Evolutionary conservation across 495 filamentous ascomycete genomes (phyloP).

Genomic region (Trypethelium eluteriae): DNA sequence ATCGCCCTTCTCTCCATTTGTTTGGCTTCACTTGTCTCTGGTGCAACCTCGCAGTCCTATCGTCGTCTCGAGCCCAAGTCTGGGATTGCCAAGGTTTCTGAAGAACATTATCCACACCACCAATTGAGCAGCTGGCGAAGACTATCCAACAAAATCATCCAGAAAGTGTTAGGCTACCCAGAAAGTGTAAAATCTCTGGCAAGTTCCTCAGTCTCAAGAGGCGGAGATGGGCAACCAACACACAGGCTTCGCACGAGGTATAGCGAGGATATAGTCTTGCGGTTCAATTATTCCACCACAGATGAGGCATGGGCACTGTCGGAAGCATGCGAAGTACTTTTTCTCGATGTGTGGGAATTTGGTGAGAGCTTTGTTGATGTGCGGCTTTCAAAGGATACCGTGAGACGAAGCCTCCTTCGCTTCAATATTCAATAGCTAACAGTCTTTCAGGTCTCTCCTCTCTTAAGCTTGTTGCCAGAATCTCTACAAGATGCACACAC

Average conservation of each 20-base stretch:
- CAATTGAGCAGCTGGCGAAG: background rate
- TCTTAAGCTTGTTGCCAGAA: conserved; percentile 71
- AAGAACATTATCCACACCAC: background rate
- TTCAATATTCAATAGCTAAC: conserved; percentile 7
- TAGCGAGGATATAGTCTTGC: conserved; percentile 72
- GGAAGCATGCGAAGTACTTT: conserved; percentile 63
- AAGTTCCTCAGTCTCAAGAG: background rate
- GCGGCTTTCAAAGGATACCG: conserved; percentile 65
- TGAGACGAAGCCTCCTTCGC: conserved; percentile 36
- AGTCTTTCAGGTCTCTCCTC: conserved; percentile 52
- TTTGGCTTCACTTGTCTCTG: background rate
- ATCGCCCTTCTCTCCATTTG: conserved; percentile 23
- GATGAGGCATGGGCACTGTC: conserved; percentile 67
- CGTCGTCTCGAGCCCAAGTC: background rate
- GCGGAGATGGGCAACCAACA: conserved; percentile 11
- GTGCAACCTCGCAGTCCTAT: background rate
- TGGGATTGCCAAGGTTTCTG: background rate
- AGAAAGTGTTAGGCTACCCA: background rate
- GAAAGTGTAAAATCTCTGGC: background rate
- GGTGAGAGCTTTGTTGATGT: conserved; percentile 82
- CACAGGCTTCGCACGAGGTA: conserved; percentile 56
- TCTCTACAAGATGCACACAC: conserved; percentile 67
- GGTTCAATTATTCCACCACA: conserved; percentile 67
- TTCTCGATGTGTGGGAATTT: conserved; percentile 86
- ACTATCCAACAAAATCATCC: background rate